Evolutionary conservation across 257 asterid genomes (phyloP).

Genomic region (Solanum sitiens): DNA sequence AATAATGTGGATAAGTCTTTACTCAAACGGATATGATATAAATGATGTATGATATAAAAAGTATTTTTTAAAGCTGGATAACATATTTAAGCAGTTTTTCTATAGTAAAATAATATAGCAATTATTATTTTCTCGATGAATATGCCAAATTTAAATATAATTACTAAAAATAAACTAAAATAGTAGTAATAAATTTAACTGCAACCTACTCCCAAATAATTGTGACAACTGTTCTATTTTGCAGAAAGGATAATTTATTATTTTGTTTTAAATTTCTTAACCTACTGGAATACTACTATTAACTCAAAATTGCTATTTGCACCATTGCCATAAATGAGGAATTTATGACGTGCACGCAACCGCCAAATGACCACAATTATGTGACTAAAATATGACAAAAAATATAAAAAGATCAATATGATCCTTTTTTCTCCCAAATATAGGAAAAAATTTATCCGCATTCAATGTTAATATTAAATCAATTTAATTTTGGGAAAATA

Average conservation of each 20-base stretch:
- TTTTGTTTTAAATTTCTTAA: neutral
- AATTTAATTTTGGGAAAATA: too few species aligned
- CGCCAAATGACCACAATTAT: neutral
- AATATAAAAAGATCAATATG: neutral
- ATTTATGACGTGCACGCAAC: neutral
- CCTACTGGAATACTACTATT: neutral
- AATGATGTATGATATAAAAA: too few species aligned
- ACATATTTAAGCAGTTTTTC: too few species aligned
- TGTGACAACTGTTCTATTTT: neutral
- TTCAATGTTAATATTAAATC: too few species aligned
- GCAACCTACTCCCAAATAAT: neutral
- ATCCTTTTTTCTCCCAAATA: neutral
- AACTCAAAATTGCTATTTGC: neutral
- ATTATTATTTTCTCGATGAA: too few species aligned
- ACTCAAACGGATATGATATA: too few species aligned
- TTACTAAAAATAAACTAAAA: neutral
- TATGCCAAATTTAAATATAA: too few species aligned
- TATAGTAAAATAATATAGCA: too few species aligned
- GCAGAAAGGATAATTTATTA: neutral
- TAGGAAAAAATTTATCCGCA: too few species aligned
- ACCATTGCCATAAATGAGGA: neutral
- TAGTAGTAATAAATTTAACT: neutral
- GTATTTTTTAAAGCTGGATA: rapidly evolving
- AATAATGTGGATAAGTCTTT: too few species aligned
- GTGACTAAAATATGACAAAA: neutral